Evolutionary conservation across 129 eudicot species (phyloP).

Genomic region (Pulicaria dysenterica): DNA sequence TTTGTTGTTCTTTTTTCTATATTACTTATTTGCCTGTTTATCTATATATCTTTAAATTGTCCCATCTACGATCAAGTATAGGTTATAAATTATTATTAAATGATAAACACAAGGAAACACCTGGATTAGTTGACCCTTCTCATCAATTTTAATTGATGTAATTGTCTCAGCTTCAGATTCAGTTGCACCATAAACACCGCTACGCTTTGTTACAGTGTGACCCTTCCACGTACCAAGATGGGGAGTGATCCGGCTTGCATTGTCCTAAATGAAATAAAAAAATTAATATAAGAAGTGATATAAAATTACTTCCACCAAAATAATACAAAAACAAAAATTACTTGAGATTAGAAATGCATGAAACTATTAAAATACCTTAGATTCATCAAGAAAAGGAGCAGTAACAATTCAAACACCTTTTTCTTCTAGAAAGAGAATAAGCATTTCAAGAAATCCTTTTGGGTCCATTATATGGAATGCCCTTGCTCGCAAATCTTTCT

Average conservation of each 20-base stretch:
- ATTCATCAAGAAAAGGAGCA: constrained; percentile 60
- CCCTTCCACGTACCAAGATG: constrained; percentile 95
- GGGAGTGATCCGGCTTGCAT: constrained; percentile 50
- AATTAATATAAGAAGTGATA: not conserved
- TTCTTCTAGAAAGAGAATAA: constrained; percentile 86
- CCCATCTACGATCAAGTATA: not conserved
- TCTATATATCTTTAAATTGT: not conserved
- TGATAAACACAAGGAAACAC: constrained; percentile 33
- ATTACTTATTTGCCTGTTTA: not conserved
- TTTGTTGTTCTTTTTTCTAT: not conserved
- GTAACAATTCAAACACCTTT: constrained; percentile 51
- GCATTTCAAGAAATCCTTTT: constrained; percentile 75
- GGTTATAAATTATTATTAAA: constrained; percentile 2
- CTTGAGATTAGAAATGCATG: not conserved
- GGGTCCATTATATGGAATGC: constrained; percentile 95
- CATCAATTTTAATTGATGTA: constrained; percentile 56
- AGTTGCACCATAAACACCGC: constrained; percentile 97
- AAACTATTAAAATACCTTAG: constrained; percentile 43
- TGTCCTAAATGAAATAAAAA: constrained; percentile 42
- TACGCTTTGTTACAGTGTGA: constrained; percentile 80
- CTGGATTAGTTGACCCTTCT: constrained; percentile 78
- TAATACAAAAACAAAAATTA: not conserved
- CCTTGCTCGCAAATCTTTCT: constrained; percentile 74
- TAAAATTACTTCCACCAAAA: not conserved
- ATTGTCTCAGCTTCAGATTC: constrained; percentile 74